Evolutionary conservation across 345 rosid genomes (phyloP), one percentile per base, ranked within the genome.

Genomic region (Syzygium aqueum): DNA sequence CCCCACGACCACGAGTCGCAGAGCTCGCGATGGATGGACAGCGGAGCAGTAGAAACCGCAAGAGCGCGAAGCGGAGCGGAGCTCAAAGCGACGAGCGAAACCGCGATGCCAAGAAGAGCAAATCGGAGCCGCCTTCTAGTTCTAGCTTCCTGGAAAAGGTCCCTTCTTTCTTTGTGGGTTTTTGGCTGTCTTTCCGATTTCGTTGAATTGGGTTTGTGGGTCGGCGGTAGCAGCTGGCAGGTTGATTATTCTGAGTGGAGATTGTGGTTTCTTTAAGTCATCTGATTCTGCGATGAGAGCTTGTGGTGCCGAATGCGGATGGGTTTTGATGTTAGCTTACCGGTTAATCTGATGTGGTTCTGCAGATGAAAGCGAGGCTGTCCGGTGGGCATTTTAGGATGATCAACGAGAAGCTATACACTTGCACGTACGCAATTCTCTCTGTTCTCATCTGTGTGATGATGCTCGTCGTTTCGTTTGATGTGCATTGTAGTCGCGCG

Each of bases 401-500:
- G 98, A 90, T 97, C 77, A 97, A 96, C 86, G 99, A 96, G 91
- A 97, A 95, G 91, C 95, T 97, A 53, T 97, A 96, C 90, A 95
- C 97, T 91, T 95, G 98, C 98, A 94, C 98, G 99, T 97, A 88
- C 83, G 84, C 85, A 84, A 57, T 88, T 67, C 43, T 53, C 85
- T 85, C 56, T 54, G 54, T 25, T 86, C 50, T 17, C 27, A 51
- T 21, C n/a, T n/a, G 37, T 50, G 9, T 51, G 15, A 8, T 15
- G 30, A 23, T 52, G 13, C 27, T 50, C 13, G 51, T 37, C 33
- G 5, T 21, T 63, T 30, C 11, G 40, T 28, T 7, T 14, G 54
- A 77, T 22, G 54, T 56, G 56, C 52, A 10, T 80, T 46, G 23
- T 85, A n/a, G 80, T 73, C 49, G 46, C 43, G 80, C 37, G 80